phyloP scores from a whole-genome alignment of 768 basidiomycete species.

The Rhodotorula toruloides region DNA sequence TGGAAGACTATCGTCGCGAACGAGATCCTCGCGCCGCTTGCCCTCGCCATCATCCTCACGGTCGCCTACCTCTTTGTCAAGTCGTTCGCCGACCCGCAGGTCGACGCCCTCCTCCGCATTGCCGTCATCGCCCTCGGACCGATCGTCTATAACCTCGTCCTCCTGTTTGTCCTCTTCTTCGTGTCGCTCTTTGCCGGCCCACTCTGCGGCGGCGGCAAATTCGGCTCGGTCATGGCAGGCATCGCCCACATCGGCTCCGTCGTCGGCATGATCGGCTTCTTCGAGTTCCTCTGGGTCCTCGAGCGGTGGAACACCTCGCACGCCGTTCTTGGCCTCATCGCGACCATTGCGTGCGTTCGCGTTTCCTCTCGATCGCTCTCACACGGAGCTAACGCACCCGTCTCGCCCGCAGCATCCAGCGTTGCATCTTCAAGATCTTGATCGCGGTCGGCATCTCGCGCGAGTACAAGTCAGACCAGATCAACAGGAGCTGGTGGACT shows the following conservation, averaged over 20 bases:
- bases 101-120: slow-evolving; percentile 85
- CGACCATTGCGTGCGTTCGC: slow-evolving; percentile 65
- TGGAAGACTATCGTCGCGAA: slow-evolving; percentile 66
- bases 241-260: slow-evolving; percentile 77
- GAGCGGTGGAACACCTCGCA: slow-evolving; percentile 87
- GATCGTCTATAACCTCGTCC: slow-evolving; percentile 87
- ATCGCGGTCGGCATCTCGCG: slow-evolving; percentile 91
- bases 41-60: slow-evolving; percentile 53
- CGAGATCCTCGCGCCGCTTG: slow-evolving; percentile 55
- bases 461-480: slow-evolving; percentile 99
- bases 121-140: slow-evolving; percentile 89
- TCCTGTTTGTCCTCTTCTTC: slow-evolving; percentile 81
- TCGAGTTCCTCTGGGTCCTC: slow-evolving; percentile 96
- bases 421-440: slow-evolving; percentile 85
- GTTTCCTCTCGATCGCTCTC: background rate
- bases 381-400: too few species aligned
- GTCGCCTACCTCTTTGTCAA: slow-evolving; percentile 53
- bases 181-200: slow-evolving; percentile 88
- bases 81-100: slow-evolving; percentile 68
- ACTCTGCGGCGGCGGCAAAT: slow-evolving; percentile 63
- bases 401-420: slow-evolving; percentile 57
- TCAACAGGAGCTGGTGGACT: slow-evolving; percentile 98
- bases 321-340: slow-evolving; percentile 85
- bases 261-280: slow-evolving; percentile 82
- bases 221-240: slow-evolving; percentile 87